Conservation (phyloP, 495 filamentous ascomycete genomes). For the Neurospora discreta region DNA sequence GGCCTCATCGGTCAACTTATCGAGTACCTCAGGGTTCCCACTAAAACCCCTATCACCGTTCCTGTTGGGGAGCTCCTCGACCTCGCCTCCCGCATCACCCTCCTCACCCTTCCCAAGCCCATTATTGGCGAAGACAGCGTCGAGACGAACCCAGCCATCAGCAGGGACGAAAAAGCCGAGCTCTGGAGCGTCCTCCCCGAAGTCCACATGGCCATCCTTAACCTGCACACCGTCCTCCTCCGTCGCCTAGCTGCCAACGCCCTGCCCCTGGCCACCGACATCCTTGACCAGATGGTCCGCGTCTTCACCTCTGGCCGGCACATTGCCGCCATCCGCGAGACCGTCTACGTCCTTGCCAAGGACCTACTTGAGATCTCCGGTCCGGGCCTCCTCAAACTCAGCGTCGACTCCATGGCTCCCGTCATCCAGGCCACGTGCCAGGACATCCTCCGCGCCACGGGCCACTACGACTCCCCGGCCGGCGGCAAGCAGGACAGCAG, state of each 20-base stretch:
- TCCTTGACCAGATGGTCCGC: constrained; percentile 58
- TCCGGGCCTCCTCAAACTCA: constrained; percentile 49
- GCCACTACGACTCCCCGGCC: constrained; percentile 17
- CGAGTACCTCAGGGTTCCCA: constrained; percentile 39
- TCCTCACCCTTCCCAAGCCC: constrained; percentile 46
- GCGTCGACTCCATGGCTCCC: constrained; percentile 43
- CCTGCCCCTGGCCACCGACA: constrained; percentile 42
- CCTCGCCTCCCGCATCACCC: constrained; percentile 54
- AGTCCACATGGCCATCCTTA: constrained; percentile 58
- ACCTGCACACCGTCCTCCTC: constrained; percentile 42
- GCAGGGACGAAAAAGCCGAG: constrained; percentile 65
- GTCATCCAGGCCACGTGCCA: constrained; percentile 52
- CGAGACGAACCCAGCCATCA: constrained; percentile 53
- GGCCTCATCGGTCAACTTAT: constrained; percentile 50
- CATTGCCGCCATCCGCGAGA: constrained; percentile 44
- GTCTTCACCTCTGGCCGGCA: constrained; percentile 52
- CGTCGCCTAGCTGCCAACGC: constrained; percentile 42
- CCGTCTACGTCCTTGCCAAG: constrained; percentile 46
- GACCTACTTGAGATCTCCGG: constrained; percentile 51
- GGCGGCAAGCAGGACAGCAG: neutral
- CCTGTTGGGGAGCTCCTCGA: constrained; percentile 56
- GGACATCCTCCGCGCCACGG: constrained; percentile 45
- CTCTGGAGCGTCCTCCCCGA: constrained; percentile 60
- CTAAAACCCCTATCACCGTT: constrained; percentile 47
- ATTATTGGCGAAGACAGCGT: constrained; percentile 25